Evolutionary conservation across 1,139 yeast genomes (phyloP).

Genomic region (Saccharomyces hybrid): DNA sequence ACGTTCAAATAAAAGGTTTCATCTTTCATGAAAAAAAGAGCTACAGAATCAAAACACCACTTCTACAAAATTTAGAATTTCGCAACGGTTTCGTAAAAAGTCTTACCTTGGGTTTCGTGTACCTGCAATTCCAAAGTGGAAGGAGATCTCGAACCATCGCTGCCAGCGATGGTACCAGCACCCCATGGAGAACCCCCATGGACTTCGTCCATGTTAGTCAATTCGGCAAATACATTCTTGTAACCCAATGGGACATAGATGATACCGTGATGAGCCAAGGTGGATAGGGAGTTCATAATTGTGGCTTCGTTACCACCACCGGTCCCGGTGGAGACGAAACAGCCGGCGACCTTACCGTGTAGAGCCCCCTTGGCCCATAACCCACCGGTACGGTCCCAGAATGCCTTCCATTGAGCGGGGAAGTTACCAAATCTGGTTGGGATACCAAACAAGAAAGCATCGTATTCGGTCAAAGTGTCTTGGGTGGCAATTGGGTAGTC

Average conservation of each 20-base stretch:
- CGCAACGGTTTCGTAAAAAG: conserved; percentile 37
- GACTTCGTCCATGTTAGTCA: conserved; percentile 49
- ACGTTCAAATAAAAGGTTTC: background rate
- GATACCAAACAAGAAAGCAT: conserved; percentile 70
- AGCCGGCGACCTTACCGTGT: conserved; percentile 68
- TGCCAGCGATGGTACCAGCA: conserved; percentile 69
- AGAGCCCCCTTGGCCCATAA: conserved; percentile 74
- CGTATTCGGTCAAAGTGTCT: conserved; percentile 55
- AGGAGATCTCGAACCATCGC: conserved; percentile 70
- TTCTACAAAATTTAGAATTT: conserved; percentile 8
- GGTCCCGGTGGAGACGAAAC: conserved; percentile 72
- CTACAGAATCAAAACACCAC: background rate
- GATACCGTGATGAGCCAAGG: too few species aligned
- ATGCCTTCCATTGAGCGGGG: conserved; percentile 76
- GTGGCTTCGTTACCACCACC: conserved; percentile 82
- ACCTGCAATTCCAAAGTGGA: conserved; percentile 52
- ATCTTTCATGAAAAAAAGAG: background rate
- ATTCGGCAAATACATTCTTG: too few species aligned
- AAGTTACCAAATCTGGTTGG: conserved; percentile 79
- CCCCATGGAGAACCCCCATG: conserved; percentile 87
- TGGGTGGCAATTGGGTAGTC: conserved; percentile 61
- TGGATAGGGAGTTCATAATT: conserved; percentile 47
- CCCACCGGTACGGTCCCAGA: conserved; percentile 78
- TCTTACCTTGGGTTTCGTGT: conserved; percentile 49
- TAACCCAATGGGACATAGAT: too few species aligned